A percentile compares a stretch with the other conserved stretches of the same genome.
phyloP scores from a whole-genome alignment of 139 green algal genomes.

The Astrephomene gubernaculifera region DNA sequence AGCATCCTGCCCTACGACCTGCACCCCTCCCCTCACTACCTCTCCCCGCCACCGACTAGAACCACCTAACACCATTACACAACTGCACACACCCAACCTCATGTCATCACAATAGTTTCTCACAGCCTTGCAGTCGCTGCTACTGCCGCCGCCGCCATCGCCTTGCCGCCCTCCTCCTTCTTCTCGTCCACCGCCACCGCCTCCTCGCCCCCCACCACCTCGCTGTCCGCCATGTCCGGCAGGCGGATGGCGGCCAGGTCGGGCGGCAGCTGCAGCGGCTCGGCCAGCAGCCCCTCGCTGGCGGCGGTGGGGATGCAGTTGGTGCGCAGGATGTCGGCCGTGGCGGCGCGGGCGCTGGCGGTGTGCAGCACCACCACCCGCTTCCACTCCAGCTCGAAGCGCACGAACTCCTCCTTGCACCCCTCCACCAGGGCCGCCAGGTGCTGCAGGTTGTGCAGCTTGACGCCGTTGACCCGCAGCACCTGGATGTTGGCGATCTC shows the following conservation, averaged over 20 bases:
- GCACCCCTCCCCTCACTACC: no score
- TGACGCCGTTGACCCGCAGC: slow-evolving; percentile 64
- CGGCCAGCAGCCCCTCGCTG: slow-evolving; percentile 60
- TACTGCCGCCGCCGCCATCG: no score
- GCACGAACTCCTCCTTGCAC: slow-evolving; percentile 71
- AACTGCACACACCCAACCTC: no score
- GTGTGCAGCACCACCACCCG: slow-evolving; percentile 77
- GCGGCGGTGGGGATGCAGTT: slow-evolving; percentile 75
- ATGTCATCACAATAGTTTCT: no score
- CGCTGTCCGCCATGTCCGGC: slow-evolving; percentile 17
- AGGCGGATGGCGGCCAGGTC: not conserved
- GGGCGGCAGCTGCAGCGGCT: slow-evolving; percentile 10
- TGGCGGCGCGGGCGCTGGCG: slow-evolving; percentile 50
- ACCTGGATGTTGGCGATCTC: slow-evolving; percentile 75
- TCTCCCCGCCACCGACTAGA: no score
- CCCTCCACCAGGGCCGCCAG: slow-evolving; percentile 69
- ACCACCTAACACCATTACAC: no score
- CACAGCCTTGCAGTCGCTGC: no score
- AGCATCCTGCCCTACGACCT: no score
- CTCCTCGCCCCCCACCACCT: slow-evolving; percentile 16
- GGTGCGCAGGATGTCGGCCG: slow-evolving; percentile 68
- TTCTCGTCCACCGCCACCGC: slow-evolving; percentile 34
- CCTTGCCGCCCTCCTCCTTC: no score
- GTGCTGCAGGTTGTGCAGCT: slow-evolving; percentile 81
- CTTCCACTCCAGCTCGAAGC: slow-evolving; percentile 86